Base-by-base conservation (phyloP, 768 basidiomycete genomes). In the Tylopilus plumbeoviolaceoides region DNA sequence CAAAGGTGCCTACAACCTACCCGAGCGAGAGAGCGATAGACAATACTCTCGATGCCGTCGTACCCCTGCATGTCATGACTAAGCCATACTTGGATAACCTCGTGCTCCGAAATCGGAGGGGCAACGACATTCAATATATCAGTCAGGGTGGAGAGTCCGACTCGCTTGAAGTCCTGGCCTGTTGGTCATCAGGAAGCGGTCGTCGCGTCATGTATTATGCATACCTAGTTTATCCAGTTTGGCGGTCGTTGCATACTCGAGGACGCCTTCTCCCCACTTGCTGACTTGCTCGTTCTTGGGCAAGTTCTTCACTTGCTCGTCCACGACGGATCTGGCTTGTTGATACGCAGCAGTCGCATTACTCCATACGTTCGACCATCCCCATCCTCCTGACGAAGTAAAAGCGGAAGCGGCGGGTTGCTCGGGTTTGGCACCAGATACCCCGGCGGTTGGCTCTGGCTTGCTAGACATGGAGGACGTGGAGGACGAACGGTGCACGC, bases 11-110 rank as follows among this genome's bases (percentile, higher is more conserved):
- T n/a, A 50, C 38, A 23, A 54, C 85, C 48, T 58, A 94, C 93
- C 69, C 87, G 80, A 20, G 90, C 73, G 41, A 98, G 75, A 3
- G 91, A 87, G 21, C 87, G 83, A 72, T 97, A 98, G 23, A 94
- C 90, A n/a, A 99, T 79, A 11, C 86, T 80, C 72, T 98, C 95
- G 40, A 98, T 80, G 7, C 97, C 97, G 52, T 95, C 93, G 66
- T 95, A 98, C 17, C 97, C 97, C 57, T 81, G 78, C 95, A 99
- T 95, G 59, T 97, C 94, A 72, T 98, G 95, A 63, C 87, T 89
- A 36, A 99, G 73, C 88, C 91, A 92, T 8, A 99, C 85, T 67
- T 97, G 85, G 58, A 99, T 94, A 15, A 98, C 92, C 71, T 99
- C 97, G 66, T 98, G 95, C 68, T 95, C 95, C 23, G 95, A 91